Percentiles rank a stretch among this genome's conserved stretches.
Evolutionary conservation across 208 protist species (phyloP).

Genomic region (Strigomonas galati): DNA sequence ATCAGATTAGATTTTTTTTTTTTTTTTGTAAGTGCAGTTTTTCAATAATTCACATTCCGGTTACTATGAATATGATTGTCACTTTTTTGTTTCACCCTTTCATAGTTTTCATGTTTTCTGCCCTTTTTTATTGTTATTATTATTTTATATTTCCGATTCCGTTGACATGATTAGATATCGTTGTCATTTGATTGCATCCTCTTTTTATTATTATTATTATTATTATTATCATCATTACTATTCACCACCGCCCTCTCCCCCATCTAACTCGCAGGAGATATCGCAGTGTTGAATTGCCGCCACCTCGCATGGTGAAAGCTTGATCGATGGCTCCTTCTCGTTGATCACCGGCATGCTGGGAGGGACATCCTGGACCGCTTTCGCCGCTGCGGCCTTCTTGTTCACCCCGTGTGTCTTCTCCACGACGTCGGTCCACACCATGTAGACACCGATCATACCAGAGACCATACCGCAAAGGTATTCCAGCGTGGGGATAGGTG

Average conservation of each 20-base stretch:
- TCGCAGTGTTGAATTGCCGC: neutral
- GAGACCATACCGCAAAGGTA: conserved; percentile 58
- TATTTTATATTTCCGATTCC: no score
- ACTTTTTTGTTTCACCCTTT: neutral
- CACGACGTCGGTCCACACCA: conserved; percentile 69
- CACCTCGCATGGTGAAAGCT: neutral
- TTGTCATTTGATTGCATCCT: no score
- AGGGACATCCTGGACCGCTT: neutral
- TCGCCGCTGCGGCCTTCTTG: neutral
- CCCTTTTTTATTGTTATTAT: no score
- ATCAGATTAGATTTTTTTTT: conserved; percentile 3
- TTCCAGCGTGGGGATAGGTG: conserved; percentile 64
- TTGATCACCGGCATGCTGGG: conserved; percentile 4
- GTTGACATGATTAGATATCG: no score
- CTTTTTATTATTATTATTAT: neutral
- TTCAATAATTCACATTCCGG: neutral
- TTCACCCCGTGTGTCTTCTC: neutral
- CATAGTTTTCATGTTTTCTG: no score
- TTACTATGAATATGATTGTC: neutral
- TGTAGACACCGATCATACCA: conserved; percentile 71
- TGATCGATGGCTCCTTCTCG: neutral
- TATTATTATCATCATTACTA: neutral
- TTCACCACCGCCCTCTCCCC: no score
- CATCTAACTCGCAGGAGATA: no score
- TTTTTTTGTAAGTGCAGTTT: neutral